These are phyloP conservation scores for Starmerella floricola DNA, from an alignment of 805 yeast genomes.

Conservation along the genomic window DNA sequence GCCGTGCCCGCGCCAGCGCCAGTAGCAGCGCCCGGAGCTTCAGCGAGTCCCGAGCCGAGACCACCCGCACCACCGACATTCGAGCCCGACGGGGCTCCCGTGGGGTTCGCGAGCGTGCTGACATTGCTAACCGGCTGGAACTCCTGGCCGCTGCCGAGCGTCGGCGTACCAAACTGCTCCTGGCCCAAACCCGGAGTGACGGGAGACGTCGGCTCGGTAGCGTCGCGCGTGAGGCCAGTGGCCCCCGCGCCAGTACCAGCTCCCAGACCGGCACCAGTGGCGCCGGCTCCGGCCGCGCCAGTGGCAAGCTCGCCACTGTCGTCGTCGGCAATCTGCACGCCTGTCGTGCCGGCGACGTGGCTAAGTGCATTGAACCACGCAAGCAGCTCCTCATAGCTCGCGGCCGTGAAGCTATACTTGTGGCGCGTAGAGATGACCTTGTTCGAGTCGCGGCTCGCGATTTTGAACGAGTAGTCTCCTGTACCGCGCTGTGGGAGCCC, in stretches of 20 bases:
- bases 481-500: constrained; percentile 24
- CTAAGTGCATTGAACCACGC: constrained; percentile 37
- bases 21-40: not conserved
- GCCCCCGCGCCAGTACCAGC: not conserved
- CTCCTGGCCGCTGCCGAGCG: not conserved
- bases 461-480: constrained; percentile 33
- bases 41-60: not conserved
- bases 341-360: constrained; percentile 21
- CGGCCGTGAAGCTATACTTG: constrained; percentile 35
- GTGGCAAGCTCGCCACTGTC: constrained; percentile 1
- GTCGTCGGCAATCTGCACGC: constrained; percentile 9
- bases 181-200: too few relatives aligned
- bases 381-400: constrained; percentile 35
- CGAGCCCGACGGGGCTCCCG: not conserved
- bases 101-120: not conserved
- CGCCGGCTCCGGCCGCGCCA: not conserved
- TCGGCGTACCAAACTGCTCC: not conserved
- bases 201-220: not conserved
- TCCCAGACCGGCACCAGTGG: not conserved
- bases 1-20: constrained; percentile 3
- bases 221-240: not conserved
- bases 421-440: constrained; percentile 28
- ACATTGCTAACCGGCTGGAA: not conserved
- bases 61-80: not conserved
- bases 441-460: constrained; percentile 36